phyloP scores from a whole-genome alignment of 768 basidiomycete genomes.

The Auricularia heimuer region DNA sequence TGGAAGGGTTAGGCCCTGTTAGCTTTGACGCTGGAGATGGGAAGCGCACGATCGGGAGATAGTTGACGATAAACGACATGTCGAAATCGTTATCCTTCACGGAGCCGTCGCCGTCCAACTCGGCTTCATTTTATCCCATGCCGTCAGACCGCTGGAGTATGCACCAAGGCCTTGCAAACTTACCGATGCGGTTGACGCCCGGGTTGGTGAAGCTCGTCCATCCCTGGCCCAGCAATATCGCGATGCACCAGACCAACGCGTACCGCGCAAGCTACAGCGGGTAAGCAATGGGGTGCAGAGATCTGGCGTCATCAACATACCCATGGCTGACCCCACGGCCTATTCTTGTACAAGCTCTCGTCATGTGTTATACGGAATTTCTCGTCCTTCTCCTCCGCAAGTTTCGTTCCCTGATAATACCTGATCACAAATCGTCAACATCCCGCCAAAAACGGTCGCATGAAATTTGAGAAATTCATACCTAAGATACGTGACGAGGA shows the following conservation, averaged over 20 bases:
- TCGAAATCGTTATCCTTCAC: background rate
- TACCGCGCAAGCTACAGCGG: background rate
- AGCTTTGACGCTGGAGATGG: background rate
- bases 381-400: background rate
- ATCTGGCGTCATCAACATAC: background rate
- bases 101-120: background rate
- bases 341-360: background rate
- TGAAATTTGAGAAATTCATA: background rate
- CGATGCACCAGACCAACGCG: background rate
- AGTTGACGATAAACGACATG: background rate
- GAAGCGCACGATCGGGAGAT: background rate
- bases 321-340: background rate
- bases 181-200: background rate
- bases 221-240: background rate
- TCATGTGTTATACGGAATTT: background rate
- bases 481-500: slow-evolving; percentile 2
- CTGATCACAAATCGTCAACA: background rate
- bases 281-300: background rate
- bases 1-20: background rate
- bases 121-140: background rate
- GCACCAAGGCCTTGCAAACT: background rate
- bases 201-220: background rate
- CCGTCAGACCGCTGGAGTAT: background rate
- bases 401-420: background rate
- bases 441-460: too few species aligned